Evolutionary conservation across 2,329 filamentous ascomycete species (phyloP).

Genomic region (Epichloe bromicola): DNA sequence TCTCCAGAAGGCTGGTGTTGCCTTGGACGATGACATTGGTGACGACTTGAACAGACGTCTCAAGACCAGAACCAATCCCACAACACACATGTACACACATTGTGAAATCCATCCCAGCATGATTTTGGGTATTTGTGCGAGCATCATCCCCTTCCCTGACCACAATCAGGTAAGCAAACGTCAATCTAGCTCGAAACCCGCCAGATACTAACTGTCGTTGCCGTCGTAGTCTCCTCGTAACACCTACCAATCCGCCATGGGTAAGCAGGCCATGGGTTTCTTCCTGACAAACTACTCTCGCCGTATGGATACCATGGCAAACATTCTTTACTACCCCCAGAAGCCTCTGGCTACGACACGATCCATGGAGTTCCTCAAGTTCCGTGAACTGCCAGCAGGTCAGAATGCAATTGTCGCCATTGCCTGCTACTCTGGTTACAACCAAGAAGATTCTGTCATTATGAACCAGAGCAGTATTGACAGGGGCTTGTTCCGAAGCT

Average conservation of each 20-base stretch:
- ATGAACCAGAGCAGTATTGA: slow-evolving; percentile 99
- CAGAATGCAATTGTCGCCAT: slow-evolving; percentile 99
- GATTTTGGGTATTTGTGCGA: slow-evolving; percentile 96
- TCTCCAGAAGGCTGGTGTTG: slow-evolving; percentile 52
- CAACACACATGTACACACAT: slow-evolving; percentile 88
- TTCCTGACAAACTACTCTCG: slow-evolving; percentile 94
- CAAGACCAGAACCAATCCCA: slow-evolving; percentile 75
- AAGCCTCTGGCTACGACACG: slow-evolving; percentile 92
- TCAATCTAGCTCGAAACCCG: not conserved
- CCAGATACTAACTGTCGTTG: slow-evolving; percentile 18
- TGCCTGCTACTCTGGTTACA: slow-evolving; percentile 94
- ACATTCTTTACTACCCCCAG: slow-evolving; percentile 97
- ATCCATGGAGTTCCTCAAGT: slow-evolving; percentile 98
- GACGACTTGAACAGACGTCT: slow-evolving; percentile 72
- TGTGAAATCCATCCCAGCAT: slow-evolving; percentile 99
- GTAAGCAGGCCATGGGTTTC: slow-evolving; percentile 99
- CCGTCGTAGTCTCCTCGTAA: slow-evolving; percentile 74
- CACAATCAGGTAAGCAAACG: slow-evolving; percentile 64
- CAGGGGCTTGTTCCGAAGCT: slow-evolving; percentile 87
- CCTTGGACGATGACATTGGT: slow-evolving; percentile 45
- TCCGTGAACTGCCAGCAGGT: slow-evolving; percentile 89
- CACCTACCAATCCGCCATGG: slow-evolving; percentile 98
- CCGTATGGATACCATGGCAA: slow-evolving; percentile 99
- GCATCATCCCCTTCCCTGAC: slow-evolving; percentile 98
- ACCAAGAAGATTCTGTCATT: slow-evolving; percentile 99